phyloP scores from a whole-genome alignment of 2,329 filamentous ascomycete genomes.

The Fusarium albidum region DNA sequence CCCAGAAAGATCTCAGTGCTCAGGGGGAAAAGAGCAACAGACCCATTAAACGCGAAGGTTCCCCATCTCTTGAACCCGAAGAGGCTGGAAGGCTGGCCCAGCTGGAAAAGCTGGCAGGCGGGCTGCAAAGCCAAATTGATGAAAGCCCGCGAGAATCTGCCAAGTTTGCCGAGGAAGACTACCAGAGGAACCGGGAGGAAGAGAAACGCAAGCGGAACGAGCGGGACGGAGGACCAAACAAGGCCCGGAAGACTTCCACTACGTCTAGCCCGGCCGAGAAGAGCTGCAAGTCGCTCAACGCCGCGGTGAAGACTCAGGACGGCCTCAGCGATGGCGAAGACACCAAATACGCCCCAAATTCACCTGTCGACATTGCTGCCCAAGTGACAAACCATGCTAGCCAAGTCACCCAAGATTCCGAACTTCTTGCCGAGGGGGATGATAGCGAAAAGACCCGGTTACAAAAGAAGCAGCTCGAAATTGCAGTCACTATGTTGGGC shows the following conservation, averaged over 20 bases:
- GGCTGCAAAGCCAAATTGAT: no score
- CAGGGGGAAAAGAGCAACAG: no score
- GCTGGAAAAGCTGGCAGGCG: no score
- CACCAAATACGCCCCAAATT: not conserved
- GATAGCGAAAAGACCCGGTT: no score
- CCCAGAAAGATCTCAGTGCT: no score
- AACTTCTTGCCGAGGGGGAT: constrained; percentile 8
- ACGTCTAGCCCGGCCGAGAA: not conserved
- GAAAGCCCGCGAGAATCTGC: not conserved
- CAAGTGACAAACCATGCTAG: constrained; percentile 1
- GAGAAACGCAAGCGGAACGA: constrained; percentile 7
- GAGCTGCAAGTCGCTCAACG: not conserved
- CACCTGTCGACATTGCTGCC: constrained; percentile 1
- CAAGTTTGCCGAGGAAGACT: constrained; percentile 1
- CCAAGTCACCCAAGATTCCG: constrained; percentile 9
- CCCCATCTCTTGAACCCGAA: no score
- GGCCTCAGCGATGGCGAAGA: not conserved
- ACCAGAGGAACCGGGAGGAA: not conserved
- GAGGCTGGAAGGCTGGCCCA: no score
- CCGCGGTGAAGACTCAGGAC: not conserved
- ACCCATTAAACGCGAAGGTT: no score
- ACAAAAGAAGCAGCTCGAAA: constrained; percentile 24
- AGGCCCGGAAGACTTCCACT: not conserved
- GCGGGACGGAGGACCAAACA: not conserved
- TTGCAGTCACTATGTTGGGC: constrained; percentile 31